Percentiles rank a stretch among this genome's conserved stretches.
phyloP scores from a whole-genome alignment of 495 filamentous ascomycete genomes.

The Aspergillus incahuasiensis region DNA sequence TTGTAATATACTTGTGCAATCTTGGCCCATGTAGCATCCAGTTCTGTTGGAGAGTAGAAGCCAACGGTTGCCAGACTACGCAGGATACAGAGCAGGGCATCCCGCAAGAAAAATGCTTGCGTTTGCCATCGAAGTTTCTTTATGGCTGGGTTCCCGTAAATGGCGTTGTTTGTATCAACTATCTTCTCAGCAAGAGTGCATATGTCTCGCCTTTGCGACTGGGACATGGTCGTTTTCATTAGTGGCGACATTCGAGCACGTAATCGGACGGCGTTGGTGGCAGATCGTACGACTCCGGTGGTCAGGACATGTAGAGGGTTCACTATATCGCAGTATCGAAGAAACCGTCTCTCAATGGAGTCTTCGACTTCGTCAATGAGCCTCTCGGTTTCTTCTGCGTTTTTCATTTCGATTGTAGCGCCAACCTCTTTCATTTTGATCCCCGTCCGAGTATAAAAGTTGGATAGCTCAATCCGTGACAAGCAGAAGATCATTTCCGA shows the following conservation, averaged over 20 bases:
- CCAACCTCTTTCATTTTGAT: constrained; percentile 4
- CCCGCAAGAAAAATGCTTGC: constrained; percentile 16
- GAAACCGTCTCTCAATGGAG: constrained; percentile 38
- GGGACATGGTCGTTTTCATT: constrained; percentile 7
- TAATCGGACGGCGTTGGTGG: constrained; percentile 18
- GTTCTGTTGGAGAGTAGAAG: constrained; percentile 9
- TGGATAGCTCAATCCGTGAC: constrained; percentile 48
- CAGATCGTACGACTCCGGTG: constrained; percentile 45
- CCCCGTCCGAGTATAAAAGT: constrained; percentile 9
- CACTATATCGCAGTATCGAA: constrained; percentile 51
- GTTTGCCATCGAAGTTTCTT: constrained; percentile 12
- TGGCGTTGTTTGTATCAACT: constrained; percentile 13
- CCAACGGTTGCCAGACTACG: constrained; percentile 6
- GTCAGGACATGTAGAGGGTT: constrained; percentile 61
- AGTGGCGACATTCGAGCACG: constrained; percentile 10
- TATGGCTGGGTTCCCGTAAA: constrained; percentile 3
- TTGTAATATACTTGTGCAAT: constrained; percentile 8
- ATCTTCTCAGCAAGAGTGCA: constrained; percentile 20
- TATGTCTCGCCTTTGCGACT: constrained; percentile 8
- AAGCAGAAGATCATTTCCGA: constrained; percentile 80
- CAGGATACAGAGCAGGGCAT: constrained; percentile 16
- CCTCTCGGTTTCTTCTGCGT: constrained; percentile 40
- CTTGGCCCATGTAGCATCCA: background rate
- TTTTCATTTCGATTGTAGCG: constrained; percentile 6
- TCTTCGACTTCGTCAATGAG: constrained; percentile 25